Conservation (phyloP, 345 rosid genomes). For the Corchorus capsularis region DNA sequence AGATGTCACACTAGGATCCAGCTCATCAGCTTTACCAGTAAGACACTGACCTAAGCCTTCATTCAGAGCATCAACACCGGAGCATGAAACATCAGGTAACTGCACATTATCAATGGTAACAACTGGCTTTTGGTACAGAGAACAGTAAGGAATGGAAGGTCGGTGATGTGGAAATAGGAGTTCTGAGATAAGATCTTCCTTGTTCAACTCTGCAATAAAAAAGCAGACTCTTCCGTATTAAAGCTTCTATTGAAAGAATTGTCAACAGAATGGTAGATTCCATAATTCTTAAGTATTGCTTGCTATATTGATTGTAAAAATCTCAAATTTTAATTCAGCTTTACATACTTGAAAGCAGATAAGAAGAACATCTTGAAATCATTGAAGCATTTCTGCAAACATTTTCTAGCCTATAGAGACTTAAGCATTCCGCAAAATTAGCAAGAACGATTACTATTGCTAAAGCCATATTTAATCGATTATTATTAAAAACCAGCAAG, state of each 20-base stretch:
- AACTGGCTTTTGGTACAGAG: slow-evolving; percentile 36
- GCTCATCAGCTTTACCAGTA: slow-evolving; percentile 30
- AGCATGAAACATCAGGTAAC: slow-evolving; percentile 24
- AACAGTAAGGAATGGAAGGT: slow-evolving; percentile 37
- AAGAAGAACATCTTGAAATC: background rate
- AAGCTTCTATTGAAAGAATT: background rate
- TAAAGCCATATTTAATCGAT: background rate
- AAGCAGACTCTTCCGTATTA: background rate
- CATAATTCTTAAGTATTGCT: background rate
- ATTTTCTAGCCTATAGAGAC: background rate
- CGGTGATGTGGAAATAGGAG: slow-evolving; percentile 50
- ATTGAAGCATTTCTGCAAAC: background rate
- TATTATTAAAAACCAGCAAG: background rate
- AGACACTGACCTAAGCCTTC: slow-evolving; percentile 27
- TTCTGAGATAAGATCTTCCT: slow-evolving; percentile 74
- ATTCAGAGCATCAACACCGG: slow-evolving; percentile 24
- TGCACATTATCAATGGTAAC: slow-evolving; percentile 34
- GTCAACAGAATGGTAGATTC: background rate
- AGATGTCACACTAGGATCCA: slow-evolving; percentile 41
- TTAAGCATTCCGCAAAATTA: background rate
- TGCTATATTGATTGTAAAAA: background rate
- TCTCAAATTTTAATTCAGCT: background rate
- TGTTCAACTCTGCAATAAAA: slow-evolving; percentile 57
- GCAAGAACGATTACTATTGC: no score
- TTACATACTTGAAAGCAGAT: background rate